These are phyloP conservation scores for Panaeolus cyanescens DNA, from an alignment of 768 basidiomycete genomes.

Conservation along the genomic window DNA sequence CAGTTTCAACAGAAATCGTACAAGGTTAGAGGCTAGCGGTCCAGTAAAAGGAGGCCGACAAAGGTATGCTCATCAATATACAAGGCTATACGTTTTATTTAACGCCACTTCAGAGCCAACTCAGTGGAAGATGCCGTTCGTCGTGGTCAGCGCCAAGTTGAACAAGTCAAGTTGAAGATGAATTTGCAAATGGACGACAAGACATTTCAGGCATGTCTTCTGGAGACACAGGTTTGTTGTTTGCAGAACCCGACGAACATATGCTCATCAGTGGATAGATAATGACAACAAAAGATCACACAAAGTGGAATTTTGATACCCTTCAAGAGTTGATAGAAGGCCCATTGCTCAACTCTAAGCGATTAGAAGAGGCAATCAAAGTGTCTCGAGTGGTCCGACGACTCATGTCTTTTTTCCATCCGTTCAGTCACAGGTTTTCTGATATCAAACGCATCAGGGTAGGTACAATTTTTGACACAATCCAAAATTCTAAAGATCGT, in stretches of 20 bases:
- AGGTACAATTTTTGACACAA: slow-evolving; percentile 10
- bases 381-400: slow-evolving; percentile 88
- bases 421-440: slow-evolving; percentile 85
- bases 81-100: neutral
- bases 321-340: slow-evolving; percentile 91
- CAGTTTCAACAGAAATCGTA: slow-evolving; percentile 88
- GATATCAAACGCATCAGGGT: slow-evolving; percentile 75
- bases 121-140: slow-evolving; percentile 85
- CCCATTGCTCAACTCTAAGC: slow-evolving; percentile 85
- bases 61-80: slow-evolving; percentile 44
- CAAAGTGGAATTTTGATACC: slow-evolving; percentile 91
- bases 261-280: slow-evolving; percentile 48
- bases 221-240: slow-evolving; percentile 78
- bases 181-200: slow-evolving; percentile 96
- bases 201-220: slow-evolving; percentile 79
- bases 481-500: neutral
- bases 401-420: slow-evolving; percentile 92
- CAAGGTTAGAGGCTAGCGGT: slow-evolving; percentile 60
- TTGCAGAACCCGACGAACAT: neutral
- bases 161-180: slow-evolving; percentile 86
- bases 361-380: slow-evolving; percentile 93
- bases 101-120: slow-evolving; percentile 53
- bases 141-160: slow-evolving; percentile 87
- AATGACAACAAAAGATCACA: slow-evolving; percentile 83
- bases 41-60: slow-evolving; percentile 59